A percentile compares a stretch with the other conserved stretches of the same genome.
These are phyloP conservation scores for Begonia loranthoides DNA, from an alignment of 306 rosid species.

Conservation along the genomic window DNA sequence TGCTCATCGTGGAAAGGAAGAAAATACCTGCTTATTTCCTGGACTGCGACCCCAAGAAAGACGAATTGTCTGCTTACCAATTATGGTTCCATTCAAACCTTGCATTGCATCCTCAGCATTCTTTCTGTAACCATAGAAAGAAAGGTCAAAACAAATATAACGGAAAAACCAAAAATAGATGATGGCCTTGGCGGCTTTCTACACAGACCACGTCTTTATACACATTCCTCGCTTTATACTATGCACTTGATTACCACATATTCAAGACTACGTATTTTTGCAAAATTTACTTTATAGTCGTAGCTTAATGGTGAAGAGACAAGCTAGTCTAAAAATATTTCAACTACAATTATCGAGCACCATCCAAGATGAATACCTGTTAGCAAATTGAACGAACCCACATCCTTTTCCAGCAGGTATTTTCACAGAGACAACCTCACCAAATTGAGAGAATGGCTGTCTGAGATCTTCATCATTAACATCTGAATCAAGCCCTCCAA, in stretches of 20 bases:
- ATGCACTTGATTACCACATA: no score
- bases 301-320: no score
- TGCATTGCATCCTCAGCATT: conserved; percentile 95
- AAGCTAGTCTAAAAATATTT: not conserved
- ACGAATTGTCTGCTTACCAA: conserved; percentile 95
- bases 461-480: conserved; percentile 78
- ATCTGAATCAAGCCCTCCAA: conserved; percentile 98
- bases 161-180: no score
- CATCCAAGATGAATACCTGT: conserved; percentile 39
- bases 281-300: no score
- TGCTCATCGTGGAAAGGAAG: not conserved
- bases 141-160: not conserved
- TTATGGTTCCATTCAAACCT: conserved; percentile 65
- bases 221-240: no score
- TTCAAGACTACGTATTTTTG: no score
- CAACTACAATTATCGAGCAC: not conserved
- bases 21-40: conserved; percentile 76
- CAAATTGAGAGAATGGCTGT: conserved; percentile 78
- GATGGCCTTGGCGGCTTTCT: no score
- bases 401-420: conserved; percentile 95
- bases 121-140: conserved; percentile 39
- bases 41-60: conserved; percentile 99
- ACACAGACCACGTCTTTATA: no score
- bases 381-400: conserved; percentile 94
- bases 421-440: conserved; percentile 87